phyloP scores from a whole-genome alignment of 495 filamentous ascomycete species.

The Echria macrotheca region DNA sequence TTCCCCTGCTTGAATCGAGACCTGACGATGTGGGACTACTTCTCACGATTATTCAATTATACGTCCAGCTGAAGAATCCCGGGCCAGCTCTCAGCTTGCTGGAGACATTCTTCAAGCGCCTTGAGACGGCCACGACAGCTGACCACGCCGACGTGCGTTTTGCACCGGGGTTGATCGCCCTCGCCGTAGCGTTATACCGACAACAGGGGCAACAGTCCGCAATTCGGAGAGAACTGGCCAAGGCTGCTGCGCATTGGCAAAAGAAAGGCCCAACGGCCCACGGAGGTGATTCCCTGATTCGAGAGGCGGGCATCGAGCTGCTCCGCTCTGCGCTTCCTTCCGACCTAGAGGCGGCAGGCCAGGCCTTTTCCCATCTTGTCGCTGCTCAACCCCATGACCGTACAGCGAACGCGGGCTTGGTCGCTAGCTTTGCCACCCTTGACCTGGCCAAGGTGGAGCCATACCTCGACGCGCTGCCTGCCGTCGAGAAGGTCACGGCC shows the following conservation, averaged over 20 bases:
- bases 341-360: conserved; percentile 62
- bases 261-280: conserved; percentile 36
- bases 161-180: conserved; percentile 80
- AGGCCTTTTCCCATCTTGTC: conserved; percentile 67
- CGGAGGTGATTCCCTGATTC: conserved; percentile 54
- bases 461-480: conserved; percentile 58
- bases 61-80: conserved; percentile 68
- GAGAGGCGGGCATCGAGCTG: conserved; percentile 72
- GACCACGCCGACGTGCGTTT: conserved; percentile 62
- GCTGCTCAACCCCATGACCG: conserved; percentile 57
- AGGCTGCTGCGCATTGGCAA: conserved; percentile 80
- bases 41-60: conserved; percentile 79
- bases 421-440: conserved; percentile 72
- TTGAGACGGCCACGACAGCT: conserved; percentile 61
- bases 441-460: conserved; percentile 55
- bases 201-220: conserved; percentile 70
- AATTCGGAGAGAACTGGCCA: conserved; percentile 64
- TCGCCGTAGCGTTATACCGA: conserved; percentile 75
- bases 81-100: conserved; percentile 69
- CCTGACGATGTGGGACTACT: conserved; percentile 80
- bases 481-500: conserved; percentile 58
- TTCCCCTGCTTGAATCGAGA: conserved; percentile 67
- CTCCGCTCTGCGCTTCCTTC: conserved; percentile 63
- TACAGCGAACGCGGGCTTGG: conserved; percentile 67
- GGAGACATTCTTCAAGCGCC: conserved; percentile 63